Percentiles rank a stretch among this genome's conserved stretches.
Conservation (phyloP, 495 filamentous ascomycete genomes). For the Lasiosphaeris hirsuta region DNA sequence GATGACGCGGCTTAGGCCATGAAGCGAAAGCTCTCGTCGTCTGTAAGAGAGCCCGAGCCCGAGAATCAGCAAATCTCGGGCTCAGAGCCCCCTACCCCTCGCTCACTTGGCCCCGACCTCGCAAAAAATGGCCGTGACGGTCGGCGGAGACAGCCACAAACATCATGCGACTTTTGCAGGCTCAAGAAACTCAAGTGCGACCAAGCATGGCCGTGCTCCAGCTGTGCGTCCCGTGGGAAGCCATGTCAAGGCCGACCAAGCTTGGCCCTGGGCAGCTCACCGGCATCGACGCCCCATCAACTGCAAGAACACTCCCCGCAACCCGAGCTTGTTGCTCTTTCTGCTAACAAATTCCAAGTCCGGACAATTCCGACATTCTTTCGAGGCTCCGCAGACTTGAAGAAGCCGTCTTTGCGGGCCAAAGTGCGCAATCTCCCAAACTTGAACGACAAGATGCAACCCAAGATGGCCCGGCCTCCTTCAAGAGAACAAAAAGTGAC, state of each 20-base stretch:
- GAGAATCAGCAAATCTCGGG: background rate
- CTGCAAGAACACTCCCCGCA: too few species aligned
- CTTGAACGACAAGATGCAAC: background rate
- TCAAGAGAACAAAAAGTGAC: too few species aligned
- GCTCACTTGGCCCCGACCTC: too few species aligned
- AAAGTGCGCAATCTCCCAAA: background rate
- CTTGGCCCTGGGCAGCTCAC: background rate
- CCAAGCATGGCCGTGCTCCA: slow-evolving; percentile 36
- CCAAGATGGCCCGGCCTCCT: too few species aligned
- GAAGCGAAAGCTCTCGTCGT: too few species aligned
- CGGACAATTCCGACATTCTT: slow-evolving; percentile 4
- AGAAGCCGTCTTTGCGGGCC: slow-evolving; percentile 17
- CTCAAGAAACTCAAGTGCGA: slow-evolving; percentile 47
- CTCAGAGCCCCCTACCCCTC: background rate
- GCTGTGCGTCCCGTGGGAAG: slow-evolving; percentile 15
- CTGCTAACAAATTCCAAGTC: background rate
- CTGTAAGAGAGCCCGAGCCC: too few species aligned
- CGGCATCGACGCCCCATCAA: background rate
- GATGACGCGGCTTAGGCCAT: too few species aligned
- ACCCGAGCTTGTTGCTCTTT: too few species aligned
- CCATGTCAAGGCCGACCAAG: slow-evolving; percentile 9
- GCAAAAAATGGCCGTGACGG: slow-evolving; percentile 1
- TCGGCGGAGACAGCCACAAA: slow-evolving; percentile 40
- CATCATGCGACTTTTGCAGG: slow-evolving; percentile 45
- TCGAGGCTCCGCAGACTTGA: slow-evolving; percentile 18